Base-by-base conservation (phyloP, 768 basidiomycete genomes). In the Lactarius akahatsu region DNA sequence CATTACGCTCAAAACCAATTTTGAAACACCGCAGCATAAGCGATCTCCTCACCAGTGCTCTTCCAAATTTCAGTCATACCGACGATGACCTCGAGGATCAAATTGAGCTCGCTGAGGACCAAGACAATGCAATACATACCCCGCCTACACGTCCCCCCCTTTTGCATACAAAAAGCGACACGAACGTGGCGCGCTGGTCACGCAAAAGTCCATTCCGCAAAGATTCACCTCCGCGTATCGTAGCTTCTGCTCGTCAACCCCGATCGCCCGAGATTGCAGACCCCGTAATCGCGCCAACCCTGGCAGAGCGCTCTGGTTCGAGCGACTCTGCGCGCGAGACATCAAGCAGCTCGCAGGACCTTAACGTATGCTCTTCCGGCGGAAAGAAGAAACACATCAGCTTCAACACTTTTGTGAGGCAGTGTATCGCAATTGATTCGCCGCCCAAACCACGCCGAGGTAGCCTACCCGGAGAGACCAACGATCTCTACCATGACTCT, bases 341-440 rank as follows among this genome's bases (percentile, higher is more conserved):
- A 20, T 69, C 74, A 16, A 69, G 72, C 23, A 77, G 77, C 59
- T 75, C 75, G 26, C 76, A 76, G 64, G 77, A 77, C 64, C 69
- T 76, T 38, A 71, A 65, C 63, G 65, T 67, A 34, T 62, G 61
- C 65, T 73, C 77, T 28, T 71, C 71, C 47, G 72, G 68, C 56
- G 77, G 73, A 65, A 88, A 87, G 81, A 92, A 89, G 80, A 89
- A 89, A 69, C 96, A 97, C 75, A 98, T 98, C 79, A 90, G 85
- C 71, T 98, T 98, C 83, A 98, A 98, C 77, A 96, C 96, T 0
- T 97, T 96, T 74, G 96, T 99, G 45, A 92, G 97, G 76, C 96
- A 98, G 75, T 94, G 87, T 74, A 96, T 99, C 65, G 89, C 92
- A 52, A 91, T 94, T 74, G 92, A 93, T 73, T 88, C 88, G 72